Evolutionary conservation across 768 basidiomycete genomes (phyloP).

Genomic region (Trametes punicea): DNA sequence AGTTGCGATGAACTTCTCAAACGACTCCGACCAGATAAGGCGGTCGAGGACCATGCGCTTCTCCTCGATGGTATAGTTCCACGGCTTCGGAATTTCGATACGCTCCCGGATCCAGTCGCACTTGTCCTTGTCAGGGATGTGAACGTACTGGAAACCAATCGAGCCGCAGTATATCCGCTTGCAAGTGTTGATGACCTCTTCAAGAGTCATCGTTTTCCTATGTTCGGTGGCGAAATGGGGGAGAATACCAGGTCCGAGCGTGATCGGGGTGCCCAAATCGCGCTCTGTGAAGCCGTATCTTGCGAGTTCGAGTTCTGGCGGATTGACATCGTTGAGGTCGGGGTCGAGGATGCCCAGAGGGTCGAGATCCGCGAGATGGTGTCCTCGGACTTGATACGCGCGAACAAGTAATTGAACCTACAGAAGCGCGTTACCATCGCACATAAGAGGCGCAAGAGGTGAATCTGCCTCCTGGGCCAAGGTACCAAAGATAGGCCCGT

Average conservation of each 20-base stretch:
- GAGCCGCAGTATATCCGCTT: conserved; percentile 93
- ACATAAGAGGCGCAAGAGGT: not conserved
- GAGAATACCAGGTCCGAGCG: conserved; percentile 91
- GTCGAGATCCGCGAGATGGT: conserved; percentile 93
- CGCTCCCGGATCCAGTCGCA: conserved; percentile 99
- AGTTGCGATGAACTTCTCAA: conserved; percentile 98
- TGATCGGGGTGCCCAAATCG: conserved; percentile 91
- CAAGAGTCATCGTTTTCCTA: conserved; percentile 81
- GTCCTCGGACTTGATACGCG: conserved; percentile 98
- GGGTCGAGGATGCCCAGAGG: conserved; percentile 90
- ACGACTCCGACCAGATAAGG: conserved; percentile 99
- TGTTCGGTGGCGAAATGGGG: conserved; percentile 91
- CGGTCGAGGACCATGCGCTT: conserved; percentile 99
- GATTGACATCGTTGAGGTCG: conserved; percentile 73
- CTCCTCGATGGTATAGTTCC: conserved; percentile 97
- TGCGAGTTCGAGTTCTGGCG: conserved; percentile 89
- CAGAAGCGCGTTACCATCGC: not conserved
- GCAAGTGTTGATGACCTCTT: conserved; percentile 87
- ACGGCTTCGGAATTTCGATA: conserved; percentile 90
- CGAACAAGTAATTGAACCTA: conserved; percentile 97
- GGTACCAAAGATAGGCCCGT: too few relatives aligned
- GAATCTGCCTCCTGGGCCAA: not conserved
- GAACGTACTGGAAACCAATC: conserved; percentile 87
- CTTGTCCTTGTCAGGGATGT: conserved; percentile 97
- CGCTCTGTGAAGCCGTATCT: conserved; percentile 93